Evolutionary conservation across 1,284 basidiomycete species (phyloP).

Genomic region (Fomes fomentarius): DNA sequence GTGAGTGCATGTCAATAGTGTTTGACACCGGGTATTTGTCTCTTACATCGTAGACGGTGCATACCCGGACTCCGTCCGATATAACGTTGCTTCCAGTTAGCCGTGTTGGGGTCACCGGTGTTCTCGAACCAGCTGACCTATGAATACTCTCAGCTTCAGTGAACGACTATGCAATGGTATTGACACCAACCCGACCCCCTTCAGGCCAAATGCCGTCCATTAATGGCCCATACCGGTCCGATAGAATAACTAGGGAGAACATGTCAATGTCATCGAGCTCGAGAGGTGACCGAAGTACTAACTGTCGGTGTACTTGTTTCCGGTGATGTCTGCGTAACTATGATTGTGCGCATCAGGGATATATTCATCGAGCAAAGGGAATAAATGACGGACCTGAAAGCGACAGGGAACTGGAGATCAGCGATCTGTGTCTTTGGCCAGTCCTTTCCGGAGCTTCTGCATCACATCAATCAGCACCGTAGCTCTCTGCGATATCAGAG

Average conservation of each 20-base stretch:
- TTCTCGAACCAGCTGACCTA: slow-evolving; percentile 29
- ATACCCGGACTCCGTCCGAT: slow-evolving; percentile 32
- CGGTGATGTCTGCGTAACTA: slow-evolving; percentile 32
- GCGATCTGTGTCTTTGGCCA: slow-evolving; percentile 14
- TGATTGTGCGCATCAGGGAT: no score
- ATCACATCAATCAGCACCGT: no score
- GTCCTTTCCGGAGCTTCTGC: no score
- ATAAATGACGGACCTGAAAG: background rate
- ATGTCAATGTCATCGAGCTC: background rate
- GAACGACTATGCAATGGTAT: no score
- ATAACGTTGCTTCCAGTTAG: slow-evolving; percentile 25
- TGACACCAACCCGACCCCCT: slow-evolving; percentile 28
- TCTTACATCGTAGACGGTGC: slow-evolving; percentile 24
- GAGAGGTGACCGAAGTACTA: background rate
- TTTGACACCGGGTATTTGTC: background rate
- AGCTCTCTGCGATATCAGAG: no score
- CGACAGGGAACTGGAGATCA: slow-evolving; percentile 32
- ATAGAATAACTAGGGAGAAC: slow-evolving; percentile 31
- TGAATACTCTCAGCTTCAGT: background rate
- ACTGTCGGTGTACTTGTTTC: slow-evolving; percentile 35
- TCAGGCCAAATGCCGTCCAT: slow-evolving; percentile 30
- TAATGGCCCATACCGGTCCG: slow-evolving; percentile 33
- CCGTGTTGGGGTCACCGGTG: slow-evolving; percentile 20
- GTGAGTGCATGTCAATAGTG: background rate
- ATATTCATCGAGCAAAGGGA: background rate